Percentiles rank a stretch among this genome's conserved stretches.
phyloP scores from a whole-genome alignment of 768 basidiomycete species.

The Hygrocybe punicea region DNA sequence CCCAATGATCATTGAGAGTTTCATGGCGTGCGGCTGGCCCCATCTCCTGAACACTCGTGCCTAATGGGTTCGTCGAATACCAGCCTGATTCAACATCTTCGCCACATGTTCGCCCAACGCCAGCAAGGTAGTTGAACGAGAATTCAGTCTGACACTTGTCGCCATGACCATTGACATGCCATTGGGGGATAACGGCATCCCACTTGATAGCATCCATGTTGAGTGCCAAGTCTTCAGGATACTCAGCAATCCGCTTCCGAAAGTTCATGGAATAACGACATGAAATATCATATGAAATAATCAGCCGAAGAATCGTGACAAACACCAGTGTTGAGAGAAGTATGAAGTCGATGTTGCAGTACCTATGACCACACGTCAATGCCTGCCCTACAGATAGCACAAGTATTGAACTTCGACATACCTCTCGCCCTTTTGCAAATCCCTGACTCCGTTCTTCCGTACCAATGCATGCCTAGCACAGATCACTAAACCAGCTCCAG shows the following conservation, averaged over 20 bases:
- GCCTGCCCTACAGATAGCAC: background rate
- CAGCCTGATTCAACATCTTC: constrained; percentile 40
- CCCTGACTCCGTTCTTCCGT: constrained; percentile 23
- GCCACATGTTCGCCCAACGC: constrained; percentile 26
- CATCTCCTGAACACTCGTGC: constrained; percentile 37
- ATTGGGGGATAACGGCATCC: constrained; percentile 35
- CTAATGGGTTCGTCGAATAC: constrained; percentile 32
- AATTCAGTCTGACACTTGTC: constrained; percentile 26
- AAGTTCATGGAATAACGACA: constrained; percentile 24
- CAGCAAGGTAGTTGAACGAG: constrained; percentile 28
- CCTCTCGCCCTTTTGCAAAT: constrained; percentile 36
- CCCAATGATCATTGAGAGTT: constrained; percentile 37
- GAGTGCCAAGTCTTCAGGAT: background rate
- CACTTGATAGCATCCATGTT: constrained; percentile 5
- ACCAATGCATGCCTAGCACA: constrained; percentile 33
- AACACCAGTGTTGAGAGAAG: background rate
- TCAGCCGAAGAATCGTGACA: background rate
- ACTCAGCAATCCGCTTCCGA: background rate
- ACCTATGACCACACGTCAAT: constrained; percentile 1
- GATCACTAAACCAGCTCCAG: constrained; percentile 24
- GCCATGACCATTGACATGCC: constrained; percentile 38
- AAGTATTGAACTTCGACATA: too few species aligned
- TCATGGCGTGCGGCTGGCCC: constrained; percentile 31
- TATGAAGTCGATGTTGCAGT: constrained; percentile 16
- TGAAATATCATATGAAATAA: constrained; percentile 24